phyloP scores from a whole-genome alignment of 345 rosid species.

The Populus tremula region DNA sequence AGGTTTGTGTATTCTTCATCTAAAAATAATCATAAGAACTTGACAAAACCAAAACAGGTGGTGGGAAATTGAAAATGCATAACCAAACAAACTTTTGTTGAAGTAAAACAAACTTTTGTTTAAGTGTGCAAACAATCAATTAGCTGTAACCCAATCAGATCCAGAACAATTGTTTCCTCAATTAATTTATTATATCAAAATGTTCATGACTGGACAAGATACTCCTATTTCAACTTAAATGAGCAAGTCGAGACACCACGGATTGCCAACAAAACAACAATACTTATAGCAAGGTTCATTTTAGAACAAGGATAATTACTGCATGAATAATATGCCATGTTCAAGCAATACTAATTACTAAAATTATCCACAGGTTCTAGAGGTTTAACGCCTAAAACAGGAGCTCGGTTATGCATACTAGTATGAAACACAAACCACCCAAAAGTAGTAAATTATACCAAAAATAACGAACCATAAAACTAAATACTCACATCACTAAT shows the following conservation, averaged over 20 bases:
- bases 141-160: not conserved
- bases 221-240: not conserved
- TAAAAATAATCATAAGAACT: not conserved
- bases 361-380: not conserved
- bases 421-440: not conserved
- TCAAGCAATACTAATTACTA: not conserved
- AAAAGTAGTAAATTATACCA: not conserved
- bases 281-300: not conserved
- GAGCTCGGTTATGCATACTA: not conserved
- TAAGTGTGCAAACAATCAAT: not conserved
- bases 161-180: not conserved
- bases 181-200: not conserved
- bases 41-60: not conserved
- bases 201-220: not conserved
- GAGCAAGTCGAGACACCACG: not conserved
- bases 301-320: not conserved
- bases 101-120: not conserved
- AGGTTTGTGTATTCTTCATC: not conserved
- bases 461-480: not conserved
- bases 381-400: not conserved
- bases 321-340: not conserved
- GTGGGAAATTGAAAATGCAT: not conserved
- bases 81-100: not conserved
- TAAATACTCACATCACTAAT: constrained; percentile 62
- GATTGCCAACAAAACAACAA: not conserved